Evolutionary conservation across 495 filamentous ascomycete species (phyloP), one percentile per base, ranked within the genome.

Genomic region (Schizothecium vesticola): DNA sequence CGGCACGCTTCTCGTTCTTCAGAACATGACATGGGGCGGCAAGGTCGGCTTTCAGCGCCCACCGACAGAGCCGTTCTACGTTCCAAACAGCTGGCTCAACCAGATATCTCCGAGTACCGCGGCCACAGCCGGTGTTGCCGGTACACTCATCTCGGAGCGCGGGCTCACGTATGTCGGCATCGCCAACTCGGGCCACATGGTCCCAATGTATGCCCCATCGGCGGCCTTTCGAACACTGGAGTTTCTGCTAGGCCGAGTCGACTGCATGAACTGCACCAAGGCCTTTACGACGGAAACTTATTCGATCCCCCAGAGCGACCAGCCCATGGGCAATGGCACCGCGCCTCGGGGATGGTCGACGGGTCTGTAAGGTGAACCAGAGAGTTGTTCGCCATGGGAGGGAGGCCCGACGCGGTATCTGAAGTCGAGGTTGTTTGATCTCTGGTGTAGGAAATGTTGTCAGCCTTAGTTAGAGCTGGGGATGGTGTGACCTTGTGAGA

Each of bases 21-120:
- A 95, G 72, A 94, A 93, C 75, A 92, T 94, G 91, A 94, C 91
- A 0, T 94, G 90, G 89, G 86, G 86, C 65, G 92, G 92, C 6
- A 74, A 74, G 13, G 86, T 89, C 65, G 92, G 92, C 0, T 94
- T 94, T 80, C 82, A 85, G 56, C 71, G 69, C 13, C 75, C 80
- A 1, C 90, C 90, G 0, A 71, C 73, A 2, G 85, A 86, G 36
- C 83, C 85, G 0, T 85, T 93, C 59, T 89, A 87, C 64, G 88
- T 92, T 0, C 91, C 91, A 0, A 87, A 87, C 63, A 87, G 87
- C 64, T 75, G 79, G 13, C 55, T 72, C 78, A 80, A 65, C 65
- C 71, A 23, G 4, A 10, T 31, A 5, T 56, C 23, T 68, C 80
- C 12, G 68, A 80, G 61, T 66, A 78, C 31, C 61, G 72, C 31